Percentiles rank a stretch among this genome's conserved stretches.
Conservation (phyloP, 169 alveolate genomes). For the Plasmodium vinckei region DNA sequence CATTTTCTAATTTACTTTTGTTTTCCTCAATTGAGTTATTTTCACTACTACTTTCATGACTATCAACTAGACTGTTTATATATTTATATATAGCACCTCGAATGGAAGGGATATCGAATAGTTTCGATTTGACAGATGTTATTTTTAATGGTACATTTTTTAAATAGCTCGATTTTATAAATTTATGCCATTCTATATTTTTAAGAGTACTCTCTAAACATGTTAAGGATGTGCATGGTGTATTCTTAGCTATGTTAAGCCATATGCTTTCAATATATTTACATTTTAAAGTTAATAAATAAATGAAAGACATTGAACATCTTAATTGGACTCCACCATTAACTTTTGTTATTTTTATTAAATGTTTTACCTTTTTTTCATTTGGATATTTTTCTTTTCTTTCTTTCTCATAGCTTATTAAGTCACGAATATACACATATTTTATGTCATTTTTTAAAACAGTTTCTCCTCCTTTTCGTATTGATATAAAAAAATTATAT, state of each 20-base stretch:
- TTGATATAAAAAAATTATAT: conserved; percentile 57
- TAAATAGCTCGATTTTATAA: conserved; percentile 25
- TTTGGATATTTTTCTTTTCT: neutral
- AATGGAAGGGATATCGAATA: conserved; percentile 25
- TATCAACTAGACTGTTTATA: neutral
- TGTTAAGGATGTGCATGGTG: conserved; percentile 27
- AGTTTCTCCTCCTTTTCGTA: conserved; percentile 63
- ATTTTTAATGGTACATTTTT: conserved; percentile 39
- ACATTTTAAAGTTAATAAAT: conserved; percentile 63
- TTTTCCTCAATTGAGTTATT: neutral
- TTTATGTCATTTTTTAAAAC: conserved; percentile 59
- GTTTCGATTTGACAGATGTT: conserved; percentile 31
- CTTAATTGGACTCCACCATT: conserved; percentile 63
- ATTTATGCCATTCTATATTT: conserved; percentile 39
- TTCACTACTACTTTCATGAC: neutral
- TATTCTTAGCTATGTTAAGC: conserved; percentile 56
- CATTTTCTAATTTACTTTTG: conserved; percentile 9
- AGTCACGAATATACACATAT: conserved; percentile 25
- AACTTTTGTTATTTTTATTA: conserved; percentile 43
- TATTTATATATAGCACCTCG: conserved; percentile 11
- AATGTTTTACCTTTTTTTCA: conserved; percentile 52
- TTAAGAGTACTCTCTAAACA: conserved; percentile 16
- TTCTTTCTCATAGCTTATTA: conserved; percentile 37
- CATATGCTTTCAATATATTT: conserved; percentile 71
- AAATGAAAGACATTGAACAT: conserved; percentile 57